Evolutionary conservation across 495 filamentous ascomycete genomes (phyloP), one percentile per base, ranked within the genome.

Genomic region (Annulohypoxylon bovei): DNA sequence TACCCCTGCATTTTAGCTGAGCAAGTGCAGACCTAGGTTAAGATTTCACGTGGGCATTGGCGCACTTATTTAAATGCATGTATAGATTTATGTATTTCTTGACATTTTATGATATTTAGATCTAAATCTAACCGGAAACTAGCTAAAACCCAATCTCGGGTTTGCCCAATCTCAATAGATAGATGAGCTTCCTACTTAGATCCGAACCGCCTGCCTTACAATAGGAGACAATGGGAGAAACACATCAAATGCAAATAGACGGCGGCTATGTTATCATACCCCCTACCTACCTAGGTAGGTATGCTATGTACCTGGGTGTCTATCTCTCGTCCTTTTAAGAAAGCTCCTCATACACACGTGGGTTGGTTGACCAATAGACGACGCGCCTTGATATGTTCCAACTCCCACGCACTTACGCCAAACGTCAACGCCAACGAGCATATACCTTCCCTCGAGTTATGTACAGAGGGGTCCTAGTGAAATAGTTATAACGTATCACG

Each of bases 291-390:
- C 35, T 68, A 44, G 40, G 32, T 32, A 52, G 39, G 46, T 33
- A 60, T 25, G 55, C 35, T n/a, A 6, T 40, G 37, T 37, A 37
- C 14, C 35, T n/a, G 16, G 37, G 37, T 40, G 16, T n/a, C 37
- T 40, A 46, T 20, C 53, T 22, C 53, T 44, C 60, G 46, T 60
- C 70, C 70, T 67, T 67, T 68, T 30, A 54, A 64, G 22, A 49
- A n/a, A 72, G 64, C 69, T 72, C 60, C 59, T 49, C 49, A 52
- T 50, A 52, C 55, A 40, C 70, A 72, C 70, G 70, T 72, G 70
- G 70, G 55, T 62, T 39, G 42, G 42, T 65, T 65, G 47, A 42
- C 70, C 70, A 72, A 72, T 72, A 47, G 33, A 37, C 14, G 33
- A 57, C 40, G 20, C 25, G 23, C 54, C 23, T 47, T 44, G 7